Base-by-base conservation (phyloP, 1,284 basidiomycete genomes). In the Pseudozyma pruni region DNA sequence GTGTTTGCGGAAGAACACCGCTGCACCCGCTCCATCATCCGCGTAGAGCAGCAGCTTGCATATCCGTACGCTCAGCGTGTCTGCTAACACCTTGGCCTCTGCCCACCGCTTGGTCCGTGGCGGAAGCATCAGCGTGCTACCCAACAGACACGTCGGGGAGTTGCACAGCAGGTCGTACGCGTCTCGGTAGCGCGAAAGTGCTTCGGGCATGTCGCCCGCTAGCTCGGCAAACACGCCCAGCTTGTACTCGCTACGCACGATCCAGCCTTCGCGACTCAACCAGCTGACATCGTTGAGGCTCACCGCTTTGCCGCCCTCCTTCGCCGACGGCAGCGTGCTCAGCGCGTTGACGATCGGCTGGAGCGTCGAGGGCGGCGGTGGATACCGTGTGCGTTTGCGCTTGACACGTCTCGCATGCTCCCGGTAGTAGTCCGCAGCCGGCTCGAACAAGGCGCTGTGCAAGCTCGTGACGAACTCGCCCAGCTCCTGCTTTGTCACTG, bases 91-190 rank as follows among this genome's bases (percentile, higher is more conserved):
- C 80, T 96, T 97, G 1, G 94, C 95, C 83, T 98, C 95, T 4
- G 95, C 94, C 94, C 95, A 98, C 27, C 95, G 87, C 81, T 98
- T 98, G 0, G 94, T 97, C 3, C 94, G 87, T 4, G 95, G 94
- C 0, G 92, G 91, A 4, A 96, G 83, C 51, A 91, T 90, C 0
- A 89, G 88, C 4, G 91, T 91, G 4, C 91, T 92, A 1, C 90
- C 88, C 14, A 81, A 46, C 13, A 76, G 45, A 27, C 51, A 61
- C 8, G 58, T 38, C 0, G 58, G 54, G 8, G 66, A 56, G 34
- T 38, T 59, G 47, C 70, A 58, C 35, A 61, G 50, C 38, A 61
- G 20, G 23, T 61, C 56, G 62, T 74, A 47, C 34, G 56, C 62
- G 23, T 66, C 59, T 22, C 51, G 20, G 46, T 74, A 55, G 62